Conservation (phyloP, 2,329 filamentous ascomycete species). For the Stachybotrys chartarum region DNA sequence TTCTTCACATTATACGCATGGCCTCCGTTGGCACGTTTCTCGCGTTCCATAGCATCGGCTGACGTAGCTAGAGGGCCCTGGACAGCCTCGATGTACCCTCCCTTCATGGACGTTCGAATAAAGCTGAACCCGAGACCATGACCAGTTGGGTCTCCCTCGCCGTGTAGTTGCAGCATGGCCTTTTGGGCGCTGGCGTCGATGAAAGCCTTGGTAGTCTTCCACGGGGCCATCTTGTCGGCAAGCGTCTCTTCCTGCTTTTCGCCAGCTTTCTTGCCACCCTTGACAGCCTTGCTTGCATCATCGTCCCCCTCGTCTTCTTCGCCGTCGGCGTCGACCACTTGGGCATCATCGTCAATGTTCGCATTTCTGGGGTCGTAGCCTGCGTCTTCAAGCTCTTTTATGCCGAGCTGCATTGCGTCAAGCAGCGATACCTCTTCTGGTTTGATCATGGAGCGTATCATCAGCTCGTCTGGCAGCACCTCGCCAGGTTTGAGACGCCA, state of each 20-base stretch:
- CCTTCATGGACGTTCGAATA: slow-evolving; percentile 98
- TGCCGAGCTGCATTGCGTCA: slow-evolving; percentile 93
- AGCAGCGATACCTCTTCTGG: slow-evolving; percentile 92
- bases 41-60: slow-evolving; percentile 80
- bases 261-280: slow-evolving; percentile 32
- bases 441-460: slow-evolving; percentile 81
- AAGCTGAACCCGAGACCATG: slow-evolving; percentile 94
- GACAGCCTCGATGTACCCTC: slow-evolving; percentile 81
- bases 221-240: slow-evolving; percentile 85
- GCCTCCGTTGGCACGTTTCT: slow-evolving; percentile 81
- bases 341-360: slow-evolving; percentile 56
- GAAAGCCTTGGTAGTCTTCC: slow-evolving; percentile 96
- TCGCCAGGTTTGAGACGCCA: slow-evolving; percentile 76
- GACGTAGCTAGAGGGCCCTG: slow-evolving; percentile 57
- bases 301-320: slow-evolving; percentile 41
- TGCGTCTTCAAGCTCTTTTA: slow-evolving; percentile 83
- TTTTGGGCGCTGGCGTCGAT: slow-evolving; percentile 89
- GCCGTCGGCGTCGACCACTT: slow-evolving; percentile 57
- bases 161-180: slow-evolving; percentile 92
- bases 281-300: slow-evolving; percentile 29
- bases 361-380: slow-evolving; percentile 67
- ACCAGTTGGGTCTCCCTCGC: slow-evolving; percentile 89
- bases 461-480: slow-evolving; percentile 69
- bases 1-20: slow-evolving; percentile 97
- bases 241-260: slow-evolving; percentile 61